Conservation (phyloP, 2,329 filamentous ascomycete genomes). For the Fusarium pseudograminearum region DNA sequence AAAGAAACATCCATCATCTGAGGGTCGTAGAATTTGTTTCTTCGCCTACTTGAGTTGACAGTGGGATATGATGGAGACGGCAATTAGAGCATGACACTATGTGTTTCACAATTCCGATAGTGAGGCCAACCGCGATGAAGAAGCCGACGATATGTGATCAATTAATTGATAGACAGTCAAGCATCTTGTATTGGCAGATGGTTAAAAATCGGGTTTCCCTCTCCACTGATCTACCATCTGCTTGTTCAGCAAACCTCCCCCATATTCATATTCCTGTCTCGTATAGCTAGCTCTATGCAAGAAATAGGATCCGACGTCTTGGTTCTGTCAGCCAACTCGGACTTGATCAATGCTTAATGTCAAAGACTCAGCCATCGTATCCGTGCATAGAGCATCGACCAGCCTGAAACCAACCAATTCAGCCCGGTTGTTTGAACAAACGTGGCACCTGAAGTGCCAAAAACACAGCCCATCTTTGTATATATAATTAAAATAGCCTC, state of each 20-base stretch:
- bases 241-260: background rate
- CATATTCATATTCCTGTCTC: background rate
- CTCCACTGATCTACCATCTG: slow-evolving; percentile 16
- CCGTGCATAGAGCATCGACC: slow-evolving; percentile 13
- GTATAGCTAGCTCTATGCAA: background rate
- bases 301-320: slow-evolving; percentile 1
- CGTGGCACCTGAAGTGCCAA: background rate
- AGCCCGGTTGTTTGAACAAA: background rate
- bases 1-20: too few species aligned
- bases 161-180: slow-evolving; percentile 5
- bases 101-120: slow-evolving; percentile 6
- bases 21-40: background rate
- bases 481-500: slow-evolving; percentile 4
- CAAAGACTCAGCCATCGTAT: background rate
- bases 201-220: background rate
- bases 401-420: slow-evolving; percentile 6
- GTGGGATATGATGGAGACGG: background rate
- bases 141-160: background rate
- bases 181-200: background rate
- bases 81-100: slow-evolving; percentile 9
- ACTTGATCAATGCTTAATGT: slow-evolving; percentile 12
- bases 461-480: background rate
- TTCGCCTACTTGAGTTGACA: background rate
- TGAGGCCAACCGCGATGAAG: slow-evolving; percentile 7
- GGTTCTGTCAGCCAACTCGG: slow-evolving; percentile 13